A percentile compares a stretch with the other conserved stretches of the same genome.
phyloP scores from a whole-genome alignment of 495 filamentous ascomycete genomes.

The Penicillium herquei region DNA sequence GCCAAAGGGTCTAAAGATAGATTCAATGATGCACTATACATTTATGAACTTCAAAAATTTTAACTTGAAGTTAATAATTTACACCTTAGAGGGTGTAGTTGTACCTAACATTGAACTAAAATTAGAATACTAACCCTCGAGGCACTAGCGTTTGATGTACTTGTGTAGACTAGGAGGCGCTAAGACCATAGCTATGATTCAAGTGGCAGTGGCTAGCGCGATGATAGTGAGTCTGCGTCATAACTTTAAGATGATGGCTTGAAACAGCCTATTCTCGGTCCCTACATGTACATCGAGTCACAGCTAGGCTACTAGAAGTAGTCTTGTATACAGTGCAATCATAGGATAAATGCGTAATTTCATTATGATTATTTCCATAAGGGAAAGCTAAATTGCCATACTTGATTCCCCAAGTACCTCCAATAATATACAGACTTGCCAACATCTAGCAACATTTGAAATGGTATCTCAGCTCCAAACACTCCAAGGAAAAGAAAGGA shows the following conservation, averaged over 20 bases:
- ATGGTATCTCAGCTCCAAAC: conserved; percentile 27
- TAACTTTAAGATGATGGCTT: neutral
- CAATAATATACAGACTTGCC: conserved; percentile 13
- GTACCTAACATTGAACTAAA: too few relatives aligned
- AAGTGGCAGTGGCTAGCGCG: too few relatives aligned
- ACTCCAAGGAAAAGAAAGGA: neutral
- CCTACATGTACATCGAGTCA: too few relatives aligned
- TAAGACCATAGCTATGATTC: neutral
- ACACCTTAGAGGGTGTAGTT: too few relatives aligned
- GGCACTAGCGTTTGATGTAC: neutral
- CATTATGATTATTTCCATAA: conserved; percentile 2
- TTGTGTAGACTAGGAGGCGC: neutral
- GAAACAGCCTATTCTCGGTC: too few relatives aligned
- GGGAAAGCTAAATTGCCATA: neutral
- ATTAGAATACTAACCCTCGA: too few relatives aligned
- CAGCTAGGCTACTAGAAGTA: too few relatives aligned
- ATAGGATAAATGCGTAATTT: neutral
- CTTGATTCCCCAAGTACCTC: neutral
- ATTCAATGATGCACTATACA: too few relatives aligned
- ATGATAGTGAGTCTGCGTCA: neutral
- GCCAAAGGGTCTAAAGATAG: too few relatives aligned
- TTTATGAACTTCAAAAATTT: too few relatives aligned
- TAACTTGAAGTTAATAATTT: too few relatives aligned
- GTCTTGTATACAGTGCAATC: too few relatives aligned
- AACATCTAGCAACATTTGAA: conserved; percentile 12